Evolutionary conservation across 1,284 basidiomycete species (phyloP), one percentile per base, ranked within the genome.

Genomic region (Singerocomus inundabilis): DNA sequence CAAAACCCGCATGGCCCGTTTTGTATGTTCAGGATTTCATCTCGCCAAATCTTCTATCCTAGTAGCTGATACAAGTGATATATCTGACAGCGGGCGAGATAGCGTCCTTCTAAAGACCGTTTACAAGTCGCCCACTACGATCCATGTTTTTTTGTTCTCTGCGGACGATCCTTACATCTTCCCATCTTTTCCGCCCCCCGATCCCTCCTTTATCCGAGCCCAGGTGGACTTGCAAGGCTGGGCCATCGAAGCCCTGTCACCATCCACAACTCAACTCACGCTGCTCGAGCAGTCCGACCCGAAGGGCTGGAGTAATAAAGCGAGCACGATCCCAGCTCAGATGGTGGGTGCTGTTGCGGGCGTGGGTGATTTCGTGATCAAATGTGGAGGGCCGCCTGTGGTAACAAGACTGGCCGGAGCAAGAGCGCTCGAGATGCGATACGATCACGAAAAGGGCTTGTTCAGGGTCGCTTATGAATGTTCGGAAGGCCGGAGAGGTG

Each of bases 231-330:
- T 99, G 31, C 92, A 94, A 68, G 97, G 96, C 38, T 98, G 94
- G 91, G 92, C 94, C 0, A 93, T 99, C 57, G 96, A 99, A 69
- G 84, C 91, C 0, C 77, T 99, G 4, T 98, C 93, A 2, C 97
- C 95, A 0, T 98, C 88, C 1, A 99, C 97, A 0, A 97, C 95
- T 0, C 85, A 93, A 31, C 83, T 98, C 48, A 98, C 95, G 0
- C 75, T 99, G 3, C 81, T 99, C 4, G 97, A 99, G 66, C 97
- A 99, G 71, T 94, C 91, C 12, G 95, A 98, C 69, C 94, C 94
- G 2, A 93, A 97, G 65, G 94, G 95, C 43, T 98, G 96, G 96
- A 87, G 93, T 6, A 93, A 93, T 71, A 99, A 98, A 70, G 85
- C 89, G 1, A 61, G 51, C 32, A 91, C 91, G 15, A 94, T 95